Evolutionary conservation across 768 basidiomycete species (phyloP).

Genomic region (Daedalea quercina): DNA sequence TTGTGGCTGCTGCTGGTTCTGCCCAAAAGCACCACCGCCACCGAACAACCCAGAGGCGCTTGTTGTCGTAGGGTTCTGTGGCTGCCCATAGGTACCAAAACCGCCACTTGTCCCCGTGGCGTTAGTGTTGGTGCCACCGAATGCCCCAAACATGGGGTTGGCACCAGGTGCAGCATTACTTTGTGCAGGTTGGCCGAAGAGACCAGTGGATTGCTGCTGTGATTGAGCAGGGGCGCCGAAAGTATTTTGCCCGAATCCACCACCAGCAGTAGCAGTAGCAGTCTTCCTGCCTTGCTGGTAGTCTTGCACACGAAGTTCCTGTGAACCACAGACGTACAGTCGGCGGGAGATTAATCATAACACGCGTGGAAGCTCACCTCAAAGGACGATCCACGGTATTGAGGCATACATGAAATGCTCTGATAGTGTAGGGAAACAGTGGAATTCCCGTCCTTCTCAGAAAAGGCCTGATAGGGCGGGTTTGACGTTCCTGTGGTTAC

Average conservation of each 20-base stretch:
- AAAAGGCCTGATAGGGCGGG: slow-evolving; percentile 50
- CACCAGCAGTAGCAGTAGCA: slow-evolving; percentile 12
- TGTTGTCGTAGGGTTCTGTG: slow-evolving; percentile 12
- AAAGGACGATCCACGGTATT: slow-evolving; percentile 70
- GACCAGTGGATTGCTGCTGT: slow-evolving; percentile 16
- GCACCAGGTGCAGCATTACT: slow-evolving; percentile 23
- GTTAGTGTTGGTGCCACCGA: slow-evolving; percentile 18
- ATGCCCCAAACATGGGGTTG: slow-evolving; percentile 20
- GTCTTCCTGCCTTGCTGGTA: slow-evolving; percentile 41
- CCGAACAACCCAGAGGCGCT: slow-evolving; percentile 17
- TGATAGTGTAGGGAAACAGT: slow-evolving; percentile 63
- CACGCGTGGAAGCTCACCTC: slow-evolving; percentile 23
- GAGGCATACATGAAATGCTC: slow-evolving; percentile 73
- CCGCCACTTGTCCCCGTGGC: slow-evolving; percentile 17
- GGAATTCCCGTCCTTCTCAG: slow-evolving; percentile 59
- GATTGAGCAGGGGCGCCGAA: slow-evolving; percentile 26
- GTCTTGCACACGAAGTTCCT: slow-evolving; percentile 45
- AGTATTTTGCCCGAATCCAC: slow-evolving; percentile 26
- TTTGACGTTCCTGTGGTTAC: slow-evolving; percentile 67
- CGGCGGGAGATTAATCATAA: neutral
- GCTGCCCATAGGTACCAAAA: slow-evolving; percentile 27
- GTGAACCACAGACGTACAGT: slow-evolving; percentile 4
- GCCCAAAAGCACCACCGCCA: slow-evolving; percentile 21
- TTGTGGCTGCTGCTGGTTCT: slow-evolving; percentile 25
- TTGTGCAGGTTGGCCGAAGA: slow-evolving; percentile 26